Percentiles rank a stretch among this genome's conserved stretches.
phyloP scores from a whole-genome alignment of 495 filamentous ascomycete species.

The Cudoniella acicularis region DNA sequence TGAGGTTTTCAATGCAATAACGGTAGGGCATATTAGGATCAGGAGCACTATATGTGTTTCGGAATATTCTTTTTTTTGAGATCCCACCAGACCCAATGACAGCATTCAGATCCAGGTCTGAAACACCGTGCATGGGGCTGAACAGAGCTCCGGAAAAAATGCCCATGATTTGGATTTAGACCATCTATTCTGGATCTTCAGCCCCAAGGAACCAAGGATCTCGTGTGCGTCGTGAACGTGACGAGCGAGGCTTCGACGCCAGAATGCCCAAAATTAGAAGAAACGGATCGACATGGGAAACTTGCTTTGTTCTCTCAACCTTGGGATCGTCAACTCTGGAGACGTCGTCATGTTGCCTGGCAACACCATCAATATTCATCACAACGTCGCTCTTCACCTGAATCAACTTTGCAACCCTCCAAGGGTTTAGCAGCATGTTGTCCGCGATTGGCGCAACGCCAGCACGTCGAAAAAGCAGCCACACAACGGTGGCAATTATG shows the following conservation, averaged over 20 bases:
- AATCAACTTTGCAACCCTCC: too few species aligned
- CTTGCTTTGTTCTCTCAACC: neutral
- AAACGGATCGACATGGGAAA: neutral
- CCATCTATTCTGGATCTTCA: neutral
- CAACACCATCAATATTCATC: too few species aligned
- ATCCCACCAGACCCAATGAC: neutral
- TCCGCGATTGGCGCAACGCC: too few species aligned
- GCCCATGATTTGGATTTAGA: neutral
- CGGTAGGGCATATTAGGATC: neutral
- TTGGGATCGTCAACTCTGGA: too few species aligned
- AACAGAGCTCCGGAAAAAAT: neutral
- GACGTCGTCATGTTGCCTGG: too few species aligned
- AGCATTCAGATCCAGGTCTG: neutral
- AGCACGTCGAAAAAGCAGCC: too few species aligned
- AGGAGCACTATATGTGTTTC: neutral
- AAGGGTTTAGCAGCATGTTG: too few species aligned
- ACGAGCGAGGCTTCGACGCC: too few species aligned
- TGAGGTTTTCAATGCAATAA: neutral
- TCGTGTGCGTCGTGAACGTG: too few species aligned
- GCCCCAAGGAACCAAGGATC: neutral
- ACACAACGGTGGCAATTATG: too few species aligned
- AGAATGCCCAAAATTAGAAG: neutral
- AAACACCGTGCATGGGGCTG: neutral
- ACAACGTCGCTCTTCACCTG: too few species aligned
- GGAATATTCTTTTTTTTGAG: slow-evolving; percentile 4